Evolutionary conservation across 2,329 filamentous ascomycete species (phyloP), one percentile per base, ranked within the genome.

Genomic region (Diaporthe humulicola): DNA sequence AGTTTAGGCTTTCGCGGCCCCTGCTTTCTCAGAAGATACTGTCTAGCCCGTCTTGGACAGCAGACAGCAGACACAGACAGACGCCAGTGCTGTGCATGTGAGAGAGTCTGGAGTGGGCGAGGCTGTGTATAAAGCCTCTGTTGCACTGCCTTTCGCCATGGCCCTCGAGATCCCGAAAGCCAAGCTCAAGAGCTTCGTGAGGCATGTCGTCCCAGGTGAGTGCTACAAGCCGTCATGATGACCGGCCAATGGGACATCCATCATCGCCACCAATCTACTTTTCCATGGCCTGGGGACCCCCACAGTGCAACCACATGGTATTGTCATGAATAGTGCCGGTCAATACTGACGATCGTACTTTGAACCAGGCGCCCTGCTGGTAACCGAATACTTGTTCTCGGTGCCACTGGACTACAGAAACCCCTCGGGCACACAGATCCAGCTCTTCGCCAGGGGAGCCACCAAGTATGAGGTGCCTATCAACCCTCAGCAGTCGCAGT

Each of bases 361-460:
- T 48, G 33, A 30, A 2, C 36, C 71, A 95, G 95, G 95, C 66
- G 93, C 92, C 81, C 87, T 97, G 60, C 88, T 90, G 75, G 90
- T 97, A 76, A 93, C 93, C 2, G 95, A 98, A 82, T 89, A 96
- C 80, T 93, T 95, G 86, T 98, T 98, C 84, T 90, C 95, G 78
- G 95, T 98, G 15, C 95, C 96, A 4, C 88, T 94, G 76, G 94
- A 98, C 85, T 94, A 98, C 83, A 84, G 85, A 76, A 89, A 92
- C 72, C 91, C 91, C 1, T 81, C 86, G 4, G 86, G 87, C 40
- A 90, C 89, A 64, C 91, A 87, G 7, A 88, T 98, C 76, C 91
- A 90, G 73, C 87, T 98, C 48, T 98, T 98, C 83, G 95, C 90
- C 45, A 93, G 95, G 70, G 93, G 90, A 71, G 94, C 93, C 22